These are phyloP conservation scores for Fistulina hepatica DNA, from an alignment of 1,284 basidiomycete species.

Conservation along the genomic window DNA sequence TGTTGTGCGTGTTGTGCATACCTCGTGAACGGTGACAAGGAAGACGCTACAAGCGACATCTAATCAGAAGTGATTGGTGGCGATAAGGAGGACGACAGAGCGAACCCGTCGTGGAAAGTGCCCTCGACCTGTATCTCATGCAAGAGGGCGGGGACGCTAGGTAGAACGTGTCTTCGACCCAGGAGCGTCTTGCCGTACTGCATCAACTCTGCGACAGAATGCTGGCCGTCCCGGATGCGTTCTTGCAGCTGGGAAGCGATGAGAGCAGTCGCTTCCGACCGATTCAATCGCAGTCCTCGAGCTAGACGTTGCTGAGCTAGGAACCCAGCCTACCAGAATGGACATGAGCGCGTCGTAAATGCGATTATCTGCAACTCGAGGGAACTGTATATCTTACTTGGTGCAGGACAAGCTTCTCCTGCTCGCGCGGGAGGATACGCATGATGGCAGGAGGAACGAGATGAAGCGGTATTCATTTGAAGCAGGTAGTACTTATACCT, in stretches of 20 bases:
- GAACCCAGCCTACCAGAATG: constrained; percentile 49
- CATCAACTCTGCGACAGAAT: constrained; percentile 87
- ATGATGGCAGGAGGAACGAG: too few relatives aligned
- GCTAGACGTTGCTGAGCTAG: constrained; percentile 94
- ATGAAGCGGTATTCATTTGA: too few relatives aligned
- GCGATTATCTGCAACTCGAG: background rate
- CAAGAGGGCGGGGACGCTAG: constrained; percentile 54
- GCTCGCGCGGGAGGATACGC: constrained; percentile 40
- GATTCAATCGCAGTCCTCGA: constrained; percentile 79
- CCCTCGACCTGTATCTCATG: constrained; percentile 90
- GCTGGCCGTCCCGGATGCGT: constrained; percentile 86
- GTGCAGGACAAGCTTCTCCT: constrained; percentile 41
- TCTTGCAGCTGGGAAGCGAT: constrained; percentile 91
- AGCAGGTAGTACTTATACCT: too few relatives aligned
- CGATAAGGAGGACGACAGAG: constrained; percentile 8
- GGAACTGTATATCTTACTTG: constrained; percentile 32
- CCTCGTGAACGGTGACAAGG: constrained; percentile 90
- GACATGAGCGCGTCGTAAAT: constrained; percentile 5
- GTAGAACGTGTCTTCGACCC: constrained; percentile 84
- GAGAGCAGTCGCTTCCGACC: constrained; percentile 81
- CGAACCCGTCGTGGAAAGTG: constrained; percentile 76
- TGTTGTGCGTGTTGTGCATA: too few relatives aligned
- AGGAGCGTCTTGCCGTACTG: constrained; percentile 83
- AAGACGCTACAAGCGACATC: constrained; percentile 57
- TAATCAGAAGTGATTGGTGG: too few relatives aligned